These are phyloP conservation scores for Saccharomyces paradoxus DNA, from an alignment of 805 yeast genomes.

Conservation along the genomic window DNA sequence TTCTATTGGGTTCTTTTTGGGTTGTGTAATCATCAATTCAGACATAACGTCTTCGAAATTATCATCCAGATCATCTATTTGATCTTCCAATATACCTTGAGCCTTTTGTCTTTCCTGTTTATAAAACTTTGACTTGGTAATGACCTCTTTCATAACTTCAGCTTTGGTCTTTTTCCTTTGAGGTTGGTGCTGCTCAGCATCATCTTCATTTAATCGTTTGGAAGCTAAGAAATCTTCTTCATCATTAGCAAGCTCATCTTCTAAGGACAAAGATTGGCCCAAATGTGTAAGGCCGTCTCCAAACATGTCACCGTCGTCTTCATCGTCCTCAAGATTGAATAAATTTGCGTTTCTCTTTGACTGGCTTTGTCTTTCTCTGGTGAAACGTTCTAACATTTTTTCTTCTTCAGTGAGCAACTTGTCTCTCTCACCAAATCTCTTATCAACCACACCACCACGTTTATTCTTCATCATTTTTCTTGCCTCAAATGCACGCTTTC, in stretches of 20 bases:
- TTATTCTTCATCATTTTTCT: slow-evolving; percentile 56
- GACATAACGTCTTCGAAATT: slow-evolving; percentile 63
- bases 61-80: slow-evolving; percentile 62
- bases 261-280: slow-evolving; percentile 58
- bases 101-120: slow-evolving; percentile 67
- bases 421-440: slow-evolving; percentile 88
- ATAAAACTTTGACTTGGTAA: slow-evolving; percentile 72
- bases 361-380: slow-evolving; percentile 70
- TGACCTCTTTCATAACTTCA: slow-evolving; percentile 79
- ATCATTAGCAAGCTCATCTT: slow-evolving; percentile 44
- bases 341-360: slow-evolving; percentile 47
- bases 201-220: slow-evolving; percentile 31
- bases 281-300: slow-evolving; percentile 62
- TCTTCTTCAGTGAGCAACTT: slow-evolving; percentile 71
- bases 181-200: slow-evolving; percentile 36
- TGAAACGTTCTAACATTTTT: slow-evolving; percentile 89
- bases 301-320: slow-evolving; percentile 36
- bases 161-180: slow-evolving; percentile 67
- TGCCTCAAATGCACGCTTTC: slow-evolving; percentile 55
- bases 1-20: slow-evolving; percentile 15
- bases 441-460: slow-evolving; percentile 72
- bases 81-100: slow-evolving; percentile 50
- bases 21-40: slow-evolving; percentile 31
- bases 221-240: slow-evolving; percentile 27
- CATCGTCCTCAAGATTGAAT: slow-evolving; percentile 70